phyloP scores from a whole-genome alignment of 805 yeast genomes.

The Schizosaccharomyces octosporus region DNA sequence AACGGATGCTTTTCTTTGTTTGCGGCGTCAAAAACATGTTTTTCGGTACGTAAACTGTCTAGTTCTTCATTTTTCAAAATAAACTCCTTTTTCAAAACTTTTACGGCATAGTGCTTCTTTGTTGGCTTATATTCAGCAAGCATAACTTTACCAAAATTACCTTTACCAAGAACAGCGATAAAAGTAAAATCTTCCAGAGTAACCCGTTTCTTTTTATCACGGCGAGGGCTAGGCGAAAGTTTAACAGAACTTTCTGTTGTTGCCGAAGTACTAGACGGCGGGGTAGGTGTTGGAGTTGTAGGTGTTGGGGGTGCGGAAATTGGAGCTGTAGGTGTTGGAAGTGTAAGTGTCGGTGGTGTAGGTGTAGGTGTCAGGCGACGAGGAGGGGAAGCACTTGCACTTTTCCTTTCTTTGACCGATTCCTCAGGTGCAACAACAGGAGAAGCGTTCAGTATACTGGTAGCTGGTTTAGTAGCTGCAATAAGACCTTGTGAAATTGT shows the following conservation, averaged over 20 bases:
- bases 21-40: constrained; percentile 62
- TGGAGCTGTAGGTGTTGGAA: not conserved
- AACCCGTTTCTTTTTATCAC: constrained; percentile 20
- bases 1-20: constrained; percentile 83
- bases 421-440: not conserved
- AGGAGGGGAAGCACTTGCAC: not conserved
- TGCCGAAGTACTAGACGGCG: not conserved
- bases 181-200: constrained; percentile 89
- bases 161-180: constrained; percentile 86
- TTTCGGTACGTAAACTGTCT: constrained; percentile 81
- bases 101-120: constrained; percentile 68
- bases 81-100: constrained; percentile 85
- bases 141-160: constrained; percentile 96
- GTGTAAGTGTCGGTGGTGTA: not conserved
- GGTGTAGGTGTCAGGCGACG: not conserved
- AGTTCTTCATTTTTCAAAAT: constrained; percentile 90
- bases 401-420: not conserved
- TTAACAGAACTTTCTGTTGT: not conserved
- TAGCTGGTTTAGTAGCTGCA: not conserved
- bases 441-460: not conserved
- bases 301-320: not conserved
- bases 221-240: not conserved
- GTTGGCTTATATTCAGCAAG: constrained; percentile 83
- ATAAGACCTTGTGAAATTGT: not conserved
- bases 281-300: not conserved